Evolutionary conservation across 148 eudicot species (phyloP), one percentile per base, ranked within the genome.

Genomic region (Diospyros lotus): DNA sequence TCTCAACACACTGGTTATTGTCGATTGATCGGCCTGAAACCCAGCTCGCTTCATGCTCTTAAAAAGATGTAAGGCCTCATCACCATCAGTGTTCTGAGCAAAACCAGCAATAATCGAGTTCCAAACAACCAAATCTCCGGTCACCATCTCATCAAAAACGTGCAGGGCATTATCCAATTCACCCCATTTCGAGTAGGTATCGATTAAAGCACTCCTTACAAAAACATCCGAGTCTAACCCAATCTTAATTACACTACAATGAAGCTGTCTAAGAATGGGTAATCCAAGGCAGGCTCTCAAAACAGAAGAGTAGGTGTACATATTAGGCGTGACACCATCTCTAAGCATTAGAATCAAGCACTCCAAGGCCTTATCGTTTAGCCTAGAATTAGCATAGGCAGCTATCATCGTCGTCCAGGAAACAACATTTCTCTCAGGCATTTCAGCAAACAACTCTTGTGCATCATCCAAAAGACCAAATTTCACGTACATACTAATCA

Each of bases 291-390:
- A 70, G 50, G 73, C 73, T 55, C 73, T 55, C 73, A 70, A 54
- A 70, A 70, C 73, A 15, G 73, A 70, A 15, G 73, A 70, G 61
- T 53, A 70, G 41, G 73, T 70, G 73, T 39, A 70, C 73, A 70
- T 70, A 13, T 70, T 70, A 40, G 62, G 72, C 44, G 43, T 53
- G 44, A 69, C 72, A 38, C 72, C 72, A 6, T 53, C 72, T 69
- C 72, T 69, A 5, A 69, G 72, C 72, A 69, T 53, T 13, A 69
- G 60, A 69, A 52, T 53, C 72, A 52, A 69, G 45, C 52, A 69
- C 14, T 38, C 45, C 59, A 69, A 53, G 72, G 59, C 72, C 72
- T 53, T 53, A 46, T 69, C 46, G 28, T 69, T 52, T 18, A 39
- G 59, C 60, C 5, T 69, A 18, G 72, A 44, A 6, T 69, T 69